phyloP scores from a whole-genome alignment of 768 basidiomycete species.

The Rhizopogon vesiculosus region DNA sequence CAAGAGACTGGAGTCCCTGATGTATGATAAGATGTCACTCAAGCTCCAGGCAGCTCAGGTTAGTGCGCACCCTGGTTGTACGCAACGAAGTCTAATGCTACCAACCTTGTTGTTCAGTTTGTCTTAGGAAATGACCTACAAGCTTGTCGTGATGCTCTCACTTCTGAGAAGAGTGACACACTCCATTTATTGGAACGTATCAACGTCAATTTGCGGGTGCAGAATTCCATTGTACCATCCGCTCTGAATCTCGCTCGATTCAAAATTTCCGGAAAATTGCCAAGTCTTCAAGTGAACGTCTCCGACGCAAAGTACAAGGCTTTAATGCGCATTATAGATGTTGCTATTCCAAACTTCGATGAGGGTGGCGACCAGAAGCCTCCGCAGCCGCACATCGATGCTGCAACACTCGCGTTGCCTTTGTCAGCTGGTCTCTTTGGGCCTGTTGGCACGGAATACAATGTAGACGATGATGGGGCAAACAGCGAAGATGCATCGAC shows the following conservation, averaged over 20 bases:
- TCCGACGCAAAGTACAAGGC: conserved; percentile 90
- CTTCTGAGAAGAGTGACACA: conserved; percentile 46
- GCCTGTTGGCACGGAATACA: conserved; percentile 57
- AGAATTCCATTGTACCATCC: conserved; percentile 88
- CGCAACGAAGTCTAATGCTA: conserved; percentile 2
- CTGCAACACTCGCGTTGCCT: conserved; percentile 37
- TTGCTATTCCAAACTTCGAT: conserved; percentile 81
- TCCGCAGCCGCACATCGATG: conserved; percentile 16
- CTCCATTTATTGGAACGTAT: conserved; percentile 91
- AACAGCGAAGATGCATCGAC: conserved; percentile 34
- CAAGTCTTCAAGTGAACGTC: conserved; percentile 83
- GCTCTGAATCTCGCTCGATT: conserved; percentile 80
- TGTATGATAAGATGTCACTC: conserved; percentile 91
- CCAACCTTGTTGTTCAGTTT: conserved; percentile 47
- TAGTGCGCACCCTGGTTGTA: conserved; percentile 7
- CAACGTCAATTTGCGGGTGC: conserved; percentile 82
- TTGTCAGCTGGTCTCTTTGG: conserved; percentile 55
- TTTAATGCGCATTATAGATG: conserved; percentile 88
- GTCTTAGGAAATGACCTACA: conserved; percentile 82
- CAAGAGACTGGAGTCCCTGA: conserved; percentile 77
- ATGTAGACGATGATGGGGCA: conserved; percentile 54
- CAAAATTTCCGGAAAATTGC: conserved; percentile 87
- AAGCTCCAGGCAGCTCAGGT: conserved; percentile 90
- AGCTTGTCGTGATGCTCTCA: conserved; percentile 76
- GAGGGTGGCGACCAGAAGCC: conserved; percentile 28